Conservation (phyloP, 2,329 filamentous ascomycete genomes). For the Drechmeria coniospora region DNA sequence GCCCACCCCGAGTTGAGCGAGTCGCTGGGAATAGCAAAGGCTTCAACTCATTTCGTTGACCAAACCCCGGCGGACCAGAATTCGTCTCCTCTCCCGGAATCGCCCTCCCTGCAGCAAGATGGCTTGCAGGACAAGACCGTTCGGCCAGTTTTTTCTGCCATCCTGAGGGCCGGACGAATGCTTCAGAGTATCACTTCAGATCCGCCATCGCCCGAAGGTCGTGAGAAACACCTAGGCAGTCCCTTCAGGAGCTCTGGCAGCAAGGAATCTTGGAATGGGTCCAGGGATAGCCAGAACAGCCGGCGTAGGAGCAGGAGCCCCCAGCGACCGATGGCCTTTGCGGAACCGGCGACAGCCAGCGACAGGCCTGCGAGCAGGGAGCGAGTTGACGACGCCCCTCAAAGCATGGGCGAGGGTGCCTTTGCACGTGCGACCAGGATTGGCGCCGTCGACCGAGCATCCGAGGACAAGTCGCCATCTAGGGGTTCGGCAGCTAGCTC, state of each 20-base stretch:
- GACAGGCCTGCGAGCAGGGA: constrained; percentile 11
- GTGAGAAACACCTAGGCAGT: constrained; percentile 36
- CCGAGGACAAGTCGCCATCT: constrained; percentile 4
- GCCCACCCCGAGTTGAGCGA: constrained; percentile 4
- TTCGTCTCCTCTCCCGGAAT: constrained; percentile 21
- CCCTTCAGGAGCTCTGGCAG: constrained; percentile 32
- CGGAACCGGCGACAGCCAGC: constrained; percentile 4
- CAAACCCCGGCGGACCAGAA: constrained; percentile 21
- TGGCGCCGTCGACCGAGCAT: constrained; percentile 8
- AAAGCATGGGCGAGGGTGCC: constrained; percentile 13
- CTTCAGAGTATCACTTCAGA: constrained; percentile 44
- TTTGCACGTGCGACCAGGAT: constrained; percentile 17
- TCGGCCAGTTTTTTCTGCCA: constrained; percentile 37
- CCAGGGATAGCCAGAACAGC: constrained; percentile 11
- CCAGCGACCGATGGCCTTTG: constrained; percentile 8
- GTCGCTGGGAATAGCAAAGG: constrained; percentile 8
- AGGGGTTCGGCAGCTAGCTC: constrained; percentile 18
- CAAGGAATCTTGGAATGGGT: constrained; percentile 17
- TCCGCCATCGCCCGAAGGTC: constrained; percentile 37
- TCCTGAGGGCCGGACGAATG: constrained; percentile 40
- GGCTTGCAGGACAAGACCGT: constrained; percentile 12
- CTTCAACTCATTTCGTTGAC: constrained; percentile 10
- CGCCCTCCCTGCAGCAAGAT: constrained; percentile 16
- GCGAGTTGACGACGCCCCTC: constrained; percentile 12
- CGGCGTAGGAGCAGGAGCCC: constrained; percentile 16